Base-by-base conservation (phyloP, 345 rosid species). In the Eucalyptus lansdowneana region DNA sequence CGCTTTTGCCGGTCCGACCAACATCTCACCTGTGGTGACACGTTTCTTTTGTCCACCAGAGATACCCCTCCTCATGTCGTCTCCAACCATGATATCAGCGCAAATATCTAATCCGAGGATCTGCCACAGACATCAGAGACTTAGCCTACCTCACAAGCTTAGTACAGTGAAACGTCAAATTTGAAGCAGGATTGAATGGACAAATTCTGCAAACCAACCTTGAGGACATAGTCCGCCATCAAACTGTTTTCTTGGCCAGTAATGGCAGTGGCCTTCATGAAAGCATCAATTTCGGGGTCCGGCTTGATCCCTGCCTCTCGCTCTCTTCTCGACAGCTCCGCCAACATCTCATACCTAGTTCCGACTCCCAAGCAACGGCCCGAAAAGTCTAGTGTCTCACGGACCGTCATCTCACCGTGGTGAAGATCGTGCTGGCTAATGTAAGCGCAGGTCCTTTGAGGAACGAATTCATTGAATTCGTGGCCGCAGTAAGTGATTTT, bases 11-110 rank as follows among this genome's bases (percentile, higher is more conserved):
- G 94, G 94, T 47, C 96, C 94, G 0, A 92, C 94, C 89, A 94
- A 58, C 91, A 92, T 90, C 89, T 94, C 95, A 15, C 95, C 95
- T 2, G 94, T 90, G 16, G 94, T 93, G 51, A 93, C 93, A 86
- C 94, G 93, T 92, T 92, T 93, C 53, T 91, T 93, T 86, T 93
- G 92, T 50, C 94, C 94, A 21, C 94, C 94, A 10, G 94, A 93
- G 69, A 93, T 93, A 25, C 94, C 94, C 67, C 94, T 91, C 86
- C 93, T 90, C 94, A 93, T 92, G n/a, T 92, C 94, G 67, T 93
- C 92, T 29, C 94, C 94, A 11, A 92, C 94, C 89, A 90, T 89
- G 13, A 88, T 92, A 88, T 93, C 94, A 47, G 93, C 91, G 88
- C 94, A 93, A 5, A 90, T 89, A 76, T 93, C 94, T 87, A 93